Conservation (phyloP, 2,329 filamentous ascomycete genomes). For the Diplodia corticola region DNA sequence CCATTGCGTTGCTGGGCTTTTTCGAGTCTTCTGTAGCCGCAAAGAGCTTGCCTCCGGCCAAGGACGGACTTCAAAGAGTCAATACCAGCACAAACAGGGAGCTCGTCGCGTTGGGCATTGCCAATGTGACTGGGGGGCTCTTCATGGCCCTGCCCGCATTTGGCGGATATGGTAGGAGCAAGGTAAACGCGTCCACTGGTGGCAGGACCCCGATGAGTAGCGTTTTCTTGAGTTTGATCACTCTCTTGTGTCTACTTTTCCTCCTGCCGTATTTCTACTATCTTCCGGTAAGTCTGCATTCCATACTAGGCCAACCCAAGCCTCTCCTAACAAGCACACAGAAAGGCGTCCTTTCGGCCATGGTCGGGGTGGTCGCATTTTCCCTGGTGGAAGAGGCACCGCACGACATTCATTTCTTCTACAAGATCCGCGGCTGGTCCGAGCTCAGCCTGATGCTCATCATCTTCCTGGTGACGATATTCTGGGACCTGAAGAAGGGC, state of each 20-base stretch:
- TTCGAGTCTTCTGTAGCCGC: slow-evolving; percentile 97
- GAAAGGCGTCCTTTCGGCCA: slow-evolving; percentile 90
- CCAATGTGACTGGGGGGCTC: slow-evolving; percentile 86
- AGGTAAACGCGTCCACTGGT: slow-evolving; percentile 90
- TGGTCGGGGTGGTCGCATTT: slow-evolving; percentile 94
- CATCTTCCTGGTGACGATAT: slow-evolving; percentile 89
- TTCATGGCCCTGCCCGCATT: slow-evolving; percentile 94
- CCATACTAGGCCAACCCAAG: background rate
- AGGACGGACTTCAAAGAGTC: slow-evolving; percentile 70
- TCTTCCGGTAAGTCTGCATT: slow-evolving; percentile 69
- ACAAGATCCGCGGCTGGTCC: slow-evolving; percentile 78
- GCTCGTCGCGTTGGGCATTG: slow-evolving; percentile 84
- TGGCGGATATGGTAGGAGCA: slow-evolving; percentile 93
- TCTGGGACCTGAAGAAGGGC: slow-evolving; percentile 90
- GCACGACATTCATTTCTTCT: slow-evolving; percentile 87
- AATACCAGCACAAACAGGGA: slow-evolving; percentile 88
- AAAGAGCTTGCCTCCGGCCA: slow-evolving; percentile 64
- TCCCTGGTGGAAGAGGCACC: slow-evolving; percentile 94
- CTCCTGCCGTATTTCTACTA: slow-evolving; percentile 92
- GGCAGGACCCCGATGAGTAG: slow-evolving; percentile 93
- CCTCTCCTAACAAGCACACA: slow-evolving; percentile 38
- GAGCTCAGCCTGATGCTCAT: slow-evolving; percentile 85
- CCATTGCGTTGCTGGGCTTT: slow-evolving; percentile 95
- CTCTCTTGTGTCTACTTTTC: slow-evolving; percentile 76
- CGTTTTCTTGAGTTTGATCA: slow-evolving; percentile 79